Conservation (phyloP, 2,329 filamentous ascomycete genomes). For the Taxawa tesnikishii region DNA sequence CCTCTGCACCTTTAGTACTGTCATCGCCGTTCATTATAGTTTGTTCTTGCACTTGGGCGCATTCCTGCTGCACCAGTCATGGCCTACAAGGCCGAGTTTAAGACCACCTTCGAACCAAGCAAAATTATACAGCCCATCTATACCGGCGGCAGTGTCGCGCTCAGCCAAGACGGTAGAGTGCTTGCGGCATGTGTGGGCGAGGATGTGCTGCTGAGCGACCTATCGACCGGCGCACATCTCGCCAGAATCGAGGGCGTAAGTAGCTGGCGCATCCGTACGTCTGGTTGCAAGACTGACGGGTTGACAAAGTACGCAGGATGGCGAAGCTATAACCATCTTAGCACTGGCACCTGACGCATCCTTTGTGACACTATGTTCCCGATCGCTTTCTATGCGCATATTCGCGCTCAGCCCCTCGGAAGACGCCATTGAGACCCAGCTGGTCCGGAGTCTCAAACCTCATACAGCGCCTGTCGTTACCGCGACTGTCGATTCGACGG, state of each 20-base stretch:
- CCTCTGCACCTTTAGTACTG: no score
- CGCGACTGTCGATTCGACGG: constrained; percentile 70
- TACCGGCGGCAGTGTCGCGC: constrained; percentile 75
- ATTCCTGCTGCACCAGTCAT: constrained; percentile 20
- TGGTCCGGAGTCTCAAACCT: constrained; percentile 73
- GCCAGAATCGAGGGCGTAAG: constrained; percentile 76
- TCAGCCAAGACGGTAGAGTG: constrained; percentile 70
- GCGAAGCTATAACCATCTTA: constrained; percentile 64
- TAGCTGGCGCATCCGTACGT: constrained; percentile 13
- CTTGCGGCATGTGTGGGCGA: constrained; percentile 86
- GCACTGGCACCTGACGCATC: constrained; percentile 77
- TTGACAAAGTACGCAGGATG: constrained; percentile 33
- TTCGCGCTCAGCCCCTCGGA: constrained; percentile 55
- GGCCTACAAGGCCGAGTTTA: constrained; percentile 46
- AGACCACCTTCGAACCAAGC: constrained; percentile 80
- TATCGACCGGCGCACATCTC: constrained; percentile 70
- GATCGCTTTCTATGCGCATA: constrained; percentile 91
- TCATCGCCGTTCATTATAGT: no score
- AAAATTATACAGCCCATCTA: constrained; percentile 86
- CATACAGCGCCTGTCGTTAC: constrained; percentile 85
- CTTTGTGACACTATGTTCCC: constrained; percentile 81
- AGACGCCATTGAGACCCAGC: constrained; percentile 49
- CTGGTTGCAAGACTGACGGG: constrained; percentile 19
- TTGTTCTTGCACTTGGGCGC: no score
- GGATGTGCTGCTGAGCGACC: constrained; percentile 76